phyloP scores from a whole-genome alignment of 192 early-diverging fungal species.

The Coemansia sp. region DNA sequence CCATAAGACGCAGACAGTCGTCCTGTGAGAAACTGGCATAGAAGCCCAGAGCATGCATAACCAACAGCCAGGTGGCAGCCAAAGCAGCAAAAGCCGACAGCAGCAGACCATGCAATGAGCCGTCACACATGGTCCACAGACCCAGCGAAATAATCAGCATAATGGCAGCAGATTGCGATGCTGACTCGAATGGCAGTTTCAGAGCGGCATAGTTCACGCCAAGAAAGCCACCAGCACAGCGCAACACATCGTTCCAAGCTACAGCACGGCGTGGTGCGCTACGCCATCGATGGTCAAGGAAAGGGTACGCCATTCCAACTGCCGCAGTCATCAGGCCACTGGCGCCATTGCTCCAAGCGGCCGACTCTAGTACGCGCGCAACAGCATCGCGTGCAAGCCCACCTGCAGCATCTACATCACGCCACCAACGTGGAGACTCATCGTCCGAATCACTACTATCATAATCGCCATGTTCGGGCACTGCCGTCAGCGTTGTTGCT shows the following conservation, averaged over 20 bases:
- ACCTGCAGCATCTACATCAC: not conserved
- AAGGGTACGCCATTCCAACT: conserved; percentile 44
- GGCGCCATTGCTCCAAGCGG: conserved; percentile 33
- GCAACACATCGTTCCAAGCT: conserved; percentile 43
- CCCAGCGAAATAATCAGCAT: conserved; percentile 53
- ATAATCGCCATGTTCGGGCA: not conserved
- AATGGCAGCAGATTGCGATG: conserved; percentile 32
- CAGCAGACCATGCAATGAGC: conserved; percentile 44
- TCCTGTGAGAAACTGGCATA: conserved; percentile 33
- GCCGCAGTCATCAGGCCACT: conserved; percentile 39
- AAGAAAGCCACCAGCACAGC: conserved; percentile 49
- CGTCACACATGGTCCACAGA: conserved; percentile 51
- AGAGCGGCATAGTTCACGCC: conserved; percentile 53
- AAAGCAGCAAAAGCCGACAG: conserved; percentile 32
- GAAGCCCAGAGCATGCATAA: conserved; percentile 30
- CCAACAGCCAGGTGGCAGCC: conserved; percentile 39
- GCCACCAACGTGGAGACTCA: not conserved
- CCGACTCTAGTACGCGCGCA: conserved; percentile 35
- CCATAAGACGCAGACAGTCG: conserved; percentile 41
- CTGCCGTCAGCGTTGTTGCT: conserved; percentile 4
- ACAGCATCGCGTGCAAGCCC: conserved; percentile 35
- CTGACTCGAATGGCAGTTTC: conserved; percentile 51
- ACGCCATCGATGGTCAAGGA: conserved; percentile 43
- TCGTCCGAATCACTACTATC: not conserved
- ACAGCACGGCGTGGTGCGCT: conserved; percentile 16